Conservation (phyloP, 805 yeast genomes). For the Nematodospora valgi region DNA sequence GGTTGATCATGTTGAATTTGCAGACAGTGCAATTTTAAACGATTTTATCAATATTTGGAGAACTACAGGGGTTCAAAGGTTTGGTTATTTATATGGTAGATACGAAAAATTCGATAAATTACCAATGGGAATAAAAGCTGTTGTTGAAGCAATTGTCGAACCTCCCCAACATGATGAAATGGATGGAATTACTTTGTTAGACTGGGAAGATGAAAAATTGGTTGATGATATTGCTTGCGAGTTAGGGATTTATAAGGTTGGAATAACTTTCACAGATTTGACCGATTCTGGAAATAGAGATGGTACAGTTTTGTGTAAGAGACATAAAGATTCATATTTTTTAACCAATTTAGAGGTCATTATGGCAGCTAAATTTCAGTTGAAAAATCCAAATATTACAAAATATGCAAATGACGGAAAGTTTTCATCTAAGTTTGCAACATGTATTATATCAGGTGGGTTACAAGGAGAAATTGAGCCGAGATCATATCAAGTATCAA, state of each 20-base stretch:
- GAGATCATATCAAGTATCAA: slow-evolving; percentile 83
- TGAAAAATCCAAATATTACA: slow-evolving; percentile 56
- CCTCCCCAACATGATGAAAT: slow-evolving; percentile 84
- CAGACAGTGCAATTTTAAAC: slow-evolving; percentile 69
- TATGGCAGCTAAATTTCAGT: slow-evolving; percentile 80
- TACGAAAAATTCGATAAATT: slow-evolving; percentile 76
- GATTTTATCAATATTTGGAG: slow-evolving; percentile 92
- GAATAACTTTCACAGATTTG: slow-evolving; percentile 85
- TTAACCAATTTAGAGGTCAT: slow-evolving; percentile 81
- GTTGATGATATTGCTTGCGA: slow-evolving; percentile 52
- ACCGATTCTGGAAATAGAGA: slow-evolving; percentile 82
- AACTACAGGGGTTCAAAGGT: slow-evolving; percentile 77
- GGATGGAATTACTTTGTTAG: slow-evolving; percentile 70
- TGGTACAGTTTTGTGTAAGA: slow-evolving; percentile 86
- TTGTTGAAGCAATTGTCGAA: slow-evolving; percentile 90
- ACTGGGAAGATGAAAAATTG: slow-evolving; percentile 52
- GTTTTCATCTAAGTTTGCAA: slow-evolving; percentile 87
- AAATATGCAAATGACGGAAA: slow-evolving; percentile 60
- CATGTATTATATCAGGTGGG: slow-evolving; percentile 94
- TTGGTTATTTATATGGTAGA: slow-evolving; percentile 80
- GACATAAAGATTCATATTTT: slow-evolving; percentile 90
- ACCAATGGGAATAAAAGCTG: slow-evolving; percentile 92
- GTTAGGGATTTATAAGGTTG: slow-evolving; percentile 70
- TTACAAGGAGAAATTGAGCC: slow-evolving; percentile 84
- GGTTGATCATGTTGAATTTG: slow-evolving; percentile 97